Base-by-base conservation (phyloP, 257 asterid genomes). In the Catharanthus roseus region DNA sequence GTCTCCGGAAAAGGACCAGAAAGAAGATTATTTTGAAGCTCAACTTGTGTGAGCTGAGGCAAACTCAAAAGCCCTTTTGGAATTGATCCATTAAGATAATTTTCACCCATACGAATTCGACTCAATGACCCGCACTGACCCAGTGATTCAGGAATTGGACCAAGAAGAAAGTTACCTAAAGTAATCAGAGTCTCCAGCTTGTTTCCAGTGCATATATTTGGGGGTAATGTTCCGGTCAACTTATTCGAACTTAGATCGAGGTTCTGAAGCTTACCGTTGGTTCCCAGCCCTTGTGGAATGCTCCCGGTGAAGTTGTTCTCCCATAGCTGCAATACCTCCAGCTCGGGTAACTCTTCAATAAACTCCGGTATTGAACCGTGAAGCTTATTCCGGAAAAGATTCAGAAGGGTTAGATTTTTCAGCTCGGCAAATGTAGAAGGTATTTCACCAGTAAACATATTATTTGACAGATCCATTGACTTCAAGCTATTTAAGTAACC, bases 271-370 rank as follows among this genome's bases (percentile, higher is more conserved):
- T 81, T 89, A 38, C 97, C 93, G 19, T 87, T 90, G 6, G 77
- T 71, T 18, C 98, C 98, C 56, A 93, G 78, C 77, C 79, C 85
- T 44, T 62, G 86, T 0, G 98, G 98, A 63, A 93, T 88, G 39
- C 89, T 81, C 21, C 97, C 98, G 24, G 98, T 91, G 84, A 93
- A 93, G 50, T 90, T 93, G 77, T 93, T 93, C 71, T 93, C 98
- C 98, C 98, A 93, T 29, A 93, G 56, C 72, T 93, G 98, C 83
- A 93, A 68, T 42, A 93, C 97, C 75, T 93, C 88, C 39, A 93
- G 83, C 74, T 79, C 80, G 44, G 97, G 96, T 75, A 91, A 81
- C 68, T 89, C 96, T 3, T 81, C 96, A 23, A 93, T 77, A 71
- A 91, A 93, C 41, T 87, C 91, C n/a, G 98, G 97, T 71, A 93